Evolutionary conservation across 495 filamentous ascomycete genomes (phyloP).

Genomic region (Parathielavia hyrcaniae): DNA sequence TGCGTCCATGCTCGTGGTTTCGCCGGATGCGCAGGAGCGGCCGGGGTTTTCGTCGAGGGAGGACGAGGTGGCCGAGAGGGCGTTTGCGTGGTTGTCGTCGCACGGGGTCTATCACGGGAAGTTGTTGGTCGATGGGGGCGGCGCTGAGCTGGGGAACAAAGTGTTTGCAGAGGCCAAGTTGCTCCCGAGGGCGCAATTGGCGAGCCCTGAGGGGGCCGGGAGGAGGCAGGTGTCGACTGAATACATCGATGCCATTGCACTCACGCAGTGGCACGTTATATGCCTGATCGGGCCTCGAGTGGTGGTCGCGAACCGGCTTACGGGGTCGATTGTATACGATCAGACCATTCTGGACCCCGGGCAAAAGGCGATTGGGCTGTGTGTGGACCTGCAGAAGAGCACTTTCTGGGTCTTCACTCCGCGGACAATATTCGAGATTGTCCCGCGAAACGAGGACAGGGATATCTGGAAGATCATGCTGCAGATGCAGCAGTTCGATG

Average conservation of each 20-base stretch:
- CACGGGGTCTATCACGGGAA: conserved; percentile 85
- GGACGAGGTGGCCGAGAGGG: conserved; percentile 50
- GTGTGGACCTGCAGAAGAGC: conserved; percentile 83
- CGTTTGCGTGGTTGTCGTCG: conserved; percentile 84
- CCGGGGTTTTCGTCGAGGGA: conserved; percentile 32
- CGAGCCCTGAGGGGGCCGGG: conserved; percentile 57
- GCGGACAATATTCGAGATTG: conserved; percentile 87
- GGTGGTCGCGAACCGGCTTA: conserved; percentile 77
- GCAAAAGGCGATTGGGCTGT: conserved; percentile 70
- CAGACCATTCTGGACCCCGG: conserved; percentile 77
- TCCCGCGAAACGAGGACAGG: conserved; percentile 79
- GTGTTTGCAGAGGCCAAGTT: conserved; percentile 67
- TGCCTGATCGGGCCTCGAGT: conserved; percentile 73
- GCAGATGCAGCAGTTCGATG: conserved; percentile 75
- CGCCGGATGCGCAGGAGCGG: conserved; percentile 61
- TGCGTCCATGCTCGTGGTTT: conserved; percentile 62
- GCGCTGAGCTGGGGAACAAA: conserved; percentile 55
- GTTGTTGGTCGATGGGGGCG: conserved; percentile 45
- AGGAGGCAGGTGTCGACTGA: conserved; percentile 60
- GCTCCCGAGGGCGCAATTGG: conserved; percentile 63
- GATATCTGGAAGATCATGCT: conserved; percentile 94
- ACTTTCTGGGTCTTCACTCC: conserved; percentile 95
- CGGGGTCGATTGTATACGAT: conserved; percentile 76
- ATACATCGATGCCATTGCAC: conserved; percentile 67
- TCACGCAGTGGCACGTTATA: conserved; percentile 93